Conservation (phyloP, 305 asterid species). For the Fraxinus latifolia region DNA sequence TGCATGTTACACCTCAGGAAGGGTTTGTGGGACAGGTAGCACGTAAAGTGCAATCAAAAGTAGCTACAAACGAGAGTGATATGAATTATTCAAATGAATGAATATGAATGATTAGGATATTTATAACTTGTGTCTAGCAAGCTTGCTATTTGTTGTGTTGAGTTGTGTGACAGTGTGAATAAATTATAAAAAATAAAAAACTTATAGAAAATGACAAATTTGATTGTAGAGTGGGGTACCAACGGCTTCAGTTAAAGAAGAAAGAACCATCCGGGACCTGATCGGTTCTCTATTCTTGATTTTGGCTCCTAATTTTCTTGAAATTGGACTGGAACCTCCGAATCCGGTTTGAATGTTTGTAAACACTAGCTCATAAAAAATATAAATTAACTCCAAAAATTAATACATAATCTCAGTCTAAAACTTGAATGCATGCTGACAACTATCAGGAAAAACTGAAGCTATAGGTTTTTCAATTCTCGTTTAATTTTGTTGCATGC, state of each 20-base stretch:
- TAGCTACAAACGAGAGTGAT: background rate
- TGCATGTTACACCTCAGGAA: background rate
- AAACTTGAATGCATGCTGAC: background rate
- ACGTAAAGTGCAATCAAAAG: background rate
- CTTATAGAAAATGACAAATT: background rate
- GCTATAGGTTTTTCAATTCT: background rate
- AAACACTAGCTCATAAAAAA: background rate
- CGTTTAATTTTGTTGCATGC: constrained; percentile 9
- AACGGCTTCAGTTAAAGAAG: background rate
- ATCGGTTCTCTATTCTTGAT: background rate
- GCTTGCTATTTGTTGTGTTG: background rate
- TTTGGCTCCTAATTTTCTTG: background rate
- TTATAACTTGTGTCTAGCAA: background rate
- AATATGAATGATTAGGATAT: background rate
- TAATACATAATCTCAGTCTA: background rate
- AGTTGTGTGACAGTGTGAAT: background rate
- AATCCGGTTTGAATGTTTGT: background rate
- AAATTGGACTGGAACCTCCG: background rate
- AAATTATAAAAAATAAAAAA: too few species aligned
- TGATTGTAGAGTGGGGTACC: background rate
- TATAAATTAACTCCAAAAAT: background rate
- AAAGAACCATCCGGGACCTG: background rate
- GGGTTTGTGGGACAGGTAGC: background rate
- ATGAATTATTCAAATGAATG: too few species aligned
- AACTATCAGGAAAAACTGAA: background rate